These are phyloP conservation scores for Daedalea quercina DNA, from an alignment of 768 basidiomycete species.

Conservation along the genomic window DNA sequence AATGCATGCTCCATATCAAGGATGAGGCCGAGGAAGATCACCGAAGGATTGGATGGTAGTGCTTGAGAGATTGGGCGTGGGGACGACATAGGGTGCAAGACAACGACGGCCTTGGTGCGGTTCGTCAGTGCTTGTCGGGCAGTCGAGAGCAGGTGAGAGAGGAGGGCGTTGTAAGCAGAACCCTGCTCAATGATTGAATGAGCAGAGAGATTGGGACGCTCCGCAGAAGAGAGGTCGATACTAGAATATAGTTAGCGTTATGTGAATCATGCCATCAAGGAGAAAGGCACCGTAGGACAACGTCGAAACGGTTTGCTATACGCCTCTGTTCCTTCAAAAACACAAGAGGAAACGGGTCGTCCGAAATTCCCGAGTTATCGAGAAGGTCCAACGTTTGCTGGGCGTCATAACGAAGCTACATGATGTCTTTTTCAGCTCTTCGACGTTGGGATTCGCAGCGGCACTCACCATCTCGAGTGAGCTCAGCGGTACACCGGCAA, in stretches of 20 bases:
- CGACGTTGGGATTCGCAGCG: background rate
- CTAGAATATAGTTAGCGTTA: slow-evolving; percentile 27
- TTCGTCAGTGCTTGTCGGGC: slow-evolving; percentile 67
- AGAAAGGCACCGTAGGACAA: slow-evolving; percentile 49
- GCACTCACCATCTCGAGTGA: slow-evolving; percentile 69
- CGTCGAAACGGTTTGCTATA: slow-evolving; percentile 65
- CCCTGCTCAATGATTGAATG: slow-evolving; percentile 53
- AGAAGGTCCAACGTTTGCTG: slow-evolving; percentile 61
- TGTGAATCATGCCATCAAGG: background rate
- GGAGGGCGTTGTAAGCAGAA: slow-evolving; percentile 47
- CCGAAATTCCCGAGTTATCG: slow-evolving; percentile 36
- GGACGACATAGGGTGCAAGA: slow-evolving; percentile 47
- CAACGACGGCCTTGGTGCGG: slow-evolving; percentile 56
- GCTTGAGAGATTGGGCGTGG: slow-evolving; percentile 46
- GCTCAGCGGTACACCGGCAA: slow-evolving; percentile 67
- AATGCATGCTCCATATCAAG: slow-evolving; percentile 68
- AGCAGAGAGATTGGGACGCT: slow-evolving; percentile 35
- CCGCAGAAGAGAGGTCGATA: slow-evolving; percentile 47
- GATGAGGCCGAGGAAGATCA: slow-evolving; percentile 68
- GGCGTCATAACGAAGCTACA: slow-evolving; percentile 73
- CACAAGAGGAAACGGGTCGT: slow-evolving; percentile 61
- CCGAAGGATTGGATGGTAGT: slow-evolving; percentile 41
- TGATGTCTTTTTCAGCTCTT: slow-evolving; percentile 1
- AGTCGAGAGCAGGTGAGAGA: slow-evolving; percentile 42
- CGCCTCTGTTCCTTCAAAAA: slow-evolving; percentile 72